Base-by-base conservation (phyloP, 805 yeast genomes). In the Yarrowia sp. region DNA sequence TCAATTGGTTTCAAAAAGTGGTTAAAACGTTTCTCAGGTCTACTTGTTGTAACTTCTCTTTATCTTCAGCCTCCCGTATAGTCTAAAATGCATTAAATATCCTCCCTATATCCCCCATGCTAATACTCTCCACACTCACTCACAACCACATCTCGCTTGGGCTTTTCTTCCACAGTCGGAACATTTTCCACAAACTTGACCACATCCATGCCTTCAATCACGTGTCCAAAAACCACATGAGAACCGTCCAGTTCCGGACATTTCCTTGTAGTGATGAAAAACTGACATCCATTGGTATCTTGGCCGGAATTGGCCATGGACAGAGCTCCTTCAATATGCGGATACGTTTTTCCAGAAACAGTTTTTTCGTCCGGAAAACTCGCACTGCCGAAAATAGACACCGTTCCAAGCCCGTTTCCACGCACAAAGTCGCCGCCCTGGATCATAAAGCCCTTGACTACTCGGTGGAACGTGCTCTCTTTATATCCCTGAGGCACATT, bases 261-360 rank as follows among this genome's bases (percentile, higher is more conserved):
- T 12, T 35, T 35, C n/a, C 46, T 17, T 19, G 61, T 54, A 3
- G 46, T 36, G 56, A 83, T 82, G 75, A 83, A 83, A 70, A 83
- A 83, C 74, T 83, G 87, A 36, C 85, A 81, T 6, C 87, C 87
- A 70, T 83, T 83, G 68, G 86, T 82, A 77, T 83, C 79, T 69
- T 85, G 83, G 64, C 87, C 87, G 30, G 85, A 81, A 70, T 83
- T 83, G 67, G 86, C 86, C 87, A 83, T 83, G 26, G 85, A 81
- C 67, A 83, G 51, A 68, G 74, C 61, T 74, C 74, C 71, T 49
- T 32, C 43, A 43, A 33, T 28, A 43, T 32, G 35, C 16, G 35
- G 28, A 33, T 32, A 43, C 22, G 22, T 12, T 10, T 54, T 38
- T n/a, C 33, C 44, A 33, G 21, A 67, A 69, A 61, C 65, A 69